Evolutionary conservation across 768 basidiomycete genomes (phyloP), one percentile per base, ranked within the genome.

Genomic region (Suillus fuscotomentosus): DNA sequence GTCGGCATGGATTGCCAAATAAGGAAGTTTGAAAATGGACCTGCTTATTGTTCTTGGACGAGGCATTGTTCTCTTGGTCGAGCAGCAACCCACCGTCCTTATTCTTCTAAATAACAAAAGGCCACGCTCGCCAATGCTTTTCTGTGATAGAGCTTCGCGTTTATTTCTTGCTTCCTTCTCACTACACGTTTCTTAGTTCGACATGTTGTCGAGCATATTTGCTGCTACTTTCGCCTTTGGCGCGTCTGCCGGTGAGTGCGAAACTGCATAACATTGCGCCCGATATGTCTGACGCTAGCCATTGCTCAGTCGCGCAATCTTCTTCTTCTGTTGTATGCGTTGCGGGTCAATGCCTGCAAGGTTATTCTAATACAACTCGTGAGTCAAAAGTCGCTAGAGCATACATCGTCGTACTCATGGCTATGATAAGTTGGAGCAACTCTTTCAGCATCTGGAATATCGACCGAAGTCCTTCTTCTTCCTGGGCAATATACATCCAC

Each of bases 341-440:
- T 90, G 89, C 92, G 74, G 92, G 92, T 69, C 91, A 94, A 89
- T 94, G 92, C 81, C 78, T 94, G 63, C 83, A 92, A 75, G 92
- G 92, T 64, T 84, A 78, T 76, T 86, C 90, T 39, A 93, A 94
- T 72, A 84, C 82, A 27, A 89, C 90, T 43, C 72, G 83, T 84
- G 70, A 78, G 90, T 88, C 64, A 8, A 41, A 79, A 76, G 5
- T 34, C 13, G 13, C 17, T 20, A 20, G 24, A 27, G 5, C 10
- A 17, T 42, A 10, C 41, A 42, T 41, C 2, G 27, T 54, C 74
- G 39, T 72, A 64, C 36, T 61, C 56, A 60, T 54, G 41, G 62
- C 60, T 61, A 20, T 20, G 17, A 59, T 31, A 64, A 94, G 92
- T 94, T 66, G 92, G 92, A 67, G 85, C 84, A 67, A 86, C 81